phyloP scores from a whole-genome alignment of 441 rosid genomes.

The Populus tomentosa region DNA sequence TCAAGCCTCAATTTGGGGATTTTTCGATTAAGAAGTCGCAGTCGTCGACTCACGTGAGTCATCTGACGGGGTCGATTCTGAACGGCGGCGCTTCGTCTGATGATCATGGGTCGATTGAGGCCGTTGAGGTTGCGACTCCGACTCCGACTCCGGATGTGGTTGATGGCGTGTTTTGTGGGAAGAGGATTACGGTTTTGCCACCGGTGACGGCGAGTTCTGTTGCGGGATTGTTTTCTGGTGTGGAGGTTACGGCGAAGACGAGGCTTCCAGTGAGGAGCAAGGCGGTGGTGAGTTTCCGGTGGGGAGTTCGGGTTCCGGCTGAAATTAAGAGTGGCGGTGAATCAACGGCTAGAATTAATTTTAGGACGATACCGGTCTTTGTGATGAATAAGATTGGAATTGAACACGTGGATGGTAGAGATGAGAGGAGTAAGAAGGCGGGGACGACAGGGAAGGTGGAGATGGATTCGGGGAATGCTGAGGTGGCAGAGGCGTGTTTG shows the following conservation, averaged over 20 bases:
- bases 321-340: constrained; percentile 36
- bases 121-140: constrained; percentile 46
- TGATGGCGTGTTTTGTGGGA: constrained; percentile 24
- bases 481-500: constrained; percentile 45
- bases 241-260: constrained; percentile 68
- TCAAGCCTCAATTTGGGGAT: constrained; percentile 80
- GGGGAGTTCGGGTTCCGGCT: constrained; percentile 84
- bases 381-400: constrained; percentile 83
- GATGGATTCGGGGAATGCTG: constrained; percentile 20
- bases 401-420: constrained; percentile 52
- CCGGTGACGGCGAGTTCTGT: constrained; percentile 37
- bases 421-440: constrained; percentile 22
- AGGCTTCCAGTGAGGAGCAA: constrained; percentile 54
- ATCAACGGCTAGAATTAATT: constrained; percentile 41
- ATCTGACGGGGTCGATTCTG: constrained; percentile 5
- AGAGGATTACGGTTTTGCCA: constrained; percentile 35
- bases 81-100: constrained; percentile 31
- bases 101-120: constrained; percentile 55
- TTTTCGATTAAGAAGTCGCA: constrained; percentile 77
- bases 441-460: constrained; percentile 6
- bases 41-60: constrained; percentile 33
- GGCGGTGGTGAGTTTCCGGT: constrained; percentile 62
- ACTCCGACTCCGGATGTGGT: constrained; percentile 24
- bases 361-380: constrained; percentile 59
- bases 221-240: constrained; percentile 46